Base-by-base conservation (phyloP, 352 stramenopile species). In the Globisporangium lucens region DNA sequence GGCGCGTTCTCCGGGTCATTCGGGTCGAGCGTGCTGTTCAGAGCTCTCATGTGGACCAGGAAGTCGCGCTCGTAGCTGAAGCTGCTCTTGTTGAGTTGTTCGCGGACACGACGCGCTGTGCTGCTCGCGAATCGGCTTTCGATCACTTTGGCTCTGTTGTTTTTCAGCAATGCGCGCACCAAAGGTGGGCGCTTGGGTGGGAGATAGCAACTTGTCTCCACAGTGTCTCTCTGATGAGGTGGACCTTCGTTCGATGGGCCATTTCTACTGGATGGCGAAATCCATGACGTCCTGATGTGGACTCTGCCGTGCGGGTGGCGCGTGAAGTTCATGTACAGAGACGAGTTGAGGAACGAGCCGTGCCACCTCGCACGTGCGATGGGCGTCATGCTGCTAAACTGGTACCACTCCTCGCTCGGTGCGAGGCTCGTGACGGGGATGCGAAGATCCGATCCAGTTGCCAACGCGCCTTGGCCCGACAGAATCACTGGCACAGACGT, bases 1-100 rank as follows among this genome's bases (percentile, higher is more conserved):
- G 73, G 52, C 6, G 77, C 69, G 63, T 95, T 90, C 5, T 87
- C 78, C 3, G 88, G 88, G 61, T 95, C 83, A 53, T 94, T 94
- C 24, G 81, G 79, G 66, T 97, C 89, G 7, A 97, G 57, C 2
- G 33, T 17, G 2, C 68, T 43, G n/a, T 77, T 47, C 29, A 81
- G 68, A 0, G 75, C 68, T 1, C 72, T 66, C 30, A 91, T 66
- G 56, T 83, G 75, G 9, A 80, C 74, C 47, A 93, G 74, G 47
- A 91, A 93, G 61, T 89, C 82, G 53, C 66, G 72, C 29, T 91
- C 83, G 62, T 83, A 88, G 58, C 66, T 84, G 67, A 89, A 89
- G 4, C 61, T 63, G 6, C 72, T 67, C 36, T 69, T 53, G 20
- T 66, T 59, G n/a, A 57, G 58, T 33, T 81, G 71, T 13, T 72